Evolutionary conservation across 352 stramenopile genomes (phyloP).

Genomic region (Globisporangium cylindrosporum): DNA sequence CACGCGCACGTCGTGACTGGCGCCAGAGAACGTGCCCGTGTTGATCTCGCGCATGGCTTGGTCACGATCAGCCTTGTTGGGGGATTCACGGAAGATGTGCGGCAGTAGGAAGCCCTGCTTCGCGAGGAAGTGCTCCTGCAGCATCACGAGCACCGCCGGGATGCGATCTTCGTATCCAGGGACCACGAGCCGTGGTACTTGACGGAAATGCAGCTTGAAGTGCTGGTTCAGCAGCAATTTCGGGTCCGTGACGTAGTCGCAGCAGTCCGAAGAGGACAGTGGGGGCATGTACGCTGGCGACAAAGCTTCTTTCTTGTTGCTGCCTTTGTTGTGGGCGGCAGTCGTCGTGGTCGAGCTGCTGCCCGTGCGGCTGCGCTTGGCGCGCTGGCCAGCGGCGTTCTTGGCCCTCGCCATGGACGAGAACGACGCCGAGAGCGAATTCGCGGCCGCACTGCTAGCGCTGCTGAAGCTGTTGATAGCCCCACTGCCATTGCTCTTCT

Average conservation of each 20-base stretch:
- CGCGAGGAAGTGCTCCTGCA: conserved; percentile 74
- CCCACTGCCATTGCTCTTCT: background rate
- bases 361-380: conserved; percentile 40
- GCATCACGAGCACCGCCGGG: conserved; percentile 84
- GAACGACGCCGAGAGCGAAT: conserved; percentile 13
- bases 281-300: background rate
- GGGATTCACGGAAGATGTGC: conserved; percentile 88
- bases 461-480: conserved; percentile 2
- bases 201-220: conserved; percentile 76
- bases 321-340: conserved; percentile 8
- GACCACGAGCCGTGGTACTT: conserved; percentile 64
- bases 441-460: background rate
- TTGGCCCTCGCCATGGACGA: conserved; percentile 9
- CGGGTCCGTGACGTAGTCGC: conserved; percentile 23
- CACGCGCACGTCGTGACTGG: conserved; percentile 72
- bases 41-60: conserved; percentile 85
- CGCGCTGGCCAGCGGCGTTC: conserved; percentile 1
- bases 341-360: conserved; percentile 32
- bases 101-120: conserved; percentile 63
- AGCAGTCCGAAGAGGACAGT: background rate
- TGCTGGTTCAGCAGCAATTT: conserved; percentile 76
- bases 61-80: conserved; percentile 83
- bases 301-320: conserved; percentile 5
- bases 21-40: conserved; percentile 63
- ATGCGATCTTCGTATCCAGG: conserved; percentile 73